Evolutionary conservation across 768 basidiomycete species (phyloP), one percentile per base, ranked within the genome.

Genomic region (Hericium coralloides): DNA sequence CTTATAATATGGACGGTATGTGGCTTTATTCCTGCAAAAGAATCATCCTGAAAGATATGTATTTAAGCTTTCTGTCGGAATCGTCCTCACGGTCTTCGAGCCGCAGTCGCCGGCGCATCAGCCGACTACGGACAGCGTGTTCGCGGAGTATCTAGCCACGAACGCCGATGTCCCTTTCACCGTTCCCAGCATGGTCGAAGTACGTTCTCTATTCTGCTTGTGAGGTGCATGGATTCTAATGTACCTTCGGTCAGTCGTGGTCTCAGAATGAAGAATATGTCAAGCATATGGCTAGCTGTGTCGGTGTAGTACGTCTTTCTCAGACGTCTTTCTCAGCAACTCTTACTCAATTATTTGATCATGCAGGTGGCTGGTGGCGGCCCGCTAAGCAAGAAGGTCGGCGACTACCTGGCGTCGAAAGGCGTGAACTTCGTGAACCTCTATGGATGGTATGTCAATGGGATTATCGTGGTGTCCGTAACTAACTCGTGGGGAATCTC

Each of bases 131-230:
- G n/a, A 45, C 7, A 45, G 22, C 22, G 43, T 45, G 22, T 62
- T 70, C 12, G 59, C 63, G 15, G 65, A 59, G 9, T 62, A 65
- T 37, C 56, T 66, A 1, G 63, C 60, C 6, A 63, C 67, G 0
- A 55, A 61, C 0, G 58, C 61, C 26, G 58, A 65, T 2, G 51
- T 69, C 22, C 58, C 66, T 5, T 63, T 58, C 37, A 65, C n/a
- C 2, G 43, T 45, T 17, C 43, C 43, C n/a, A 45, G n/a, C 22
- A 4, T 45, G n/a, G 22, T 45, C n/a, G 43, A 45, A 22, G 43
- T 45, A 12, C 5, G 43, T 45, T 45, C 10, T 7, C 5, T 15
- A 7, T n/a, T 22, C 17, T 45, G 1, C 7, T 22, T 22, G 22
- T 17, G 14, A 45, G 43, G 12, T 22, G 3, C 43, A n/a, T 45